Evolutionary conservation across 1,284 basidiomycete genomes (phyloP), one percentile per base, ranked within the genome.

Genomic region (Fomitopsis schrenkii): DNA sequence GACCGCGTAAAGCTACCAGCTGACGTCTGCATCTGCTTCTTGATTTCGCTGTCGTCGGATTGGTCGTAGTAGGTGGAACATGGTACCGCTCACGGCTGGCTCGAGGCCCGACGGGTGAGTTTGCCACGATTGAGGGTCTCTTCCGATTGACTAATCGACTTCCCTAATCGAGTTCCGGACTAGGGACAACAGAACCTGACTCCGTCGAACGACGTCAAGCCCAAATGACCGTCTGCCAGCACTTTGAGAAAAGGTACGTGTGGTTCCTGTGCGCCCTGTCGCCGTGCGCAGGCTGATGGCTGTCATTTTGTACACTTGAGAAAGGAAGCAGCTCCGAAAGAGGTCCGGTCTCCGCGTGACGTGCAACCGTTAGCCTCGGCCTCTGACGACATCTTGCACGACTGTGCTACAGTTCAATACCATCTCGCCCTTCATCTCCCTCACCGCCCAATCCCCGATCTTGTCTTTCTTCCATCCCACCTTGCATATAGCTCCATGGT

Each of bases 111-210:
- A 79, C 75, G 46, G 80, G 91, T 92, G 71, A 72, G 86, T 76
- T 17, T n/a, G 10, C 52, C 45, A 55, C 26, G 45, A 48, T 56
- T 45, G 38, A 50, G 52, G 55, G 44, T 45, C 33, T 28, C 45
- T 52, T 55, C 7, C n/a, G 36, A 36, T 41, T 46, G 28, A 52
- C 26, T n/a, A n/a, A n/a, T n/a, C n/a, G n/a, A n/a, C n/a, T n/a
- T n/a, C n/a, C n/a, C n/a, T 7, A 4, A 35, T 35, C 44, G 55
- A 61, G 53, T 52, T 5, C 19, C 48, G 44, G 22, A 63, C 2
- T 64, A 93, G 91, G 91, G 91, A 86, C 88, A 52, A 90, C 78
- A 68, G 71, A 93, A 93, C 80, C 90, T 90, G 12, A 86, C 86
- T 12, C 91, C 91, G 19, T 93, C 89, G 89, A 89, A 90, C 73